Conservation (phyloP, 108 stramenopile species). For the Nannochloropsis salina region DNA sequence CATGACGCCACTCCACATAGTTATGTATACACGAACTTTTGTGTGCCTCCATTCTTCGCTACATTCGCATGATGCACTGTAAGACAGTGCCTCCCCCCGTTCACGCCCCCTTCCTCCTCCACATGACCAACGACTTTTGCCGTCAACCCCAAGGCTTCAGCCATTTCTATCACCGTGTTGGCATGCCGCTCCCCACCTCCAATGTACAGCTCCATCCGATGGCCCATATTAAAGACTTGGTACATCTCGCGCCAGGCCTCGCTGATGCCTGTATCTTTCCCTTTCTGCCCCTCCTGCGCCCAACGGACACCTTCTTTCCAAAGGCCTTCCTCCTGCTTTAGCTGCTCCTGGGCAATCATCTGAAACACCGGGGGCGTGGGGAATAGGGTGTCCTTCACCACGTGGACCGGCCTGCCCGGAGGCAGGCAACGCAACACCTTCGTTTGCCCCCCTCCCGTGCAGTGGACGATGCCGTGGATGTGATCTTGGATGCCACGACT, state of each 20-base stretch:
- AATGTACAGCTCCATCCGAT: slow-evolving; percentile 32
- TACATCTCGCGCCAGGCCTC: slow-evolving; percentile 30
- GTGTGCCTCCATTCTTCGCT: neutral
- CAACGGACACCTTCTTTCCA: neutral
- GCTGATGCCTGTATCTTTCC: slow-evolving; percentile 4
- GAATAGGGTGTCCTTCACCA: slow-evolving; percentile 28
- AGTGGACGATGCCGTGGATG: slow-evolving; percentile 26
- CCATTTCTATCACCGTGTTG: slow-evolving; percentile 23
- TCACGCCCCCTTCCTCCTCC: slow-evolving; percentile 22
- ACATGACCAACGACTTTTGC: slow-evolving; percentile 33
- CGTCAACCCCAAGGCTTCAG: slow-evolving; percentile 21
- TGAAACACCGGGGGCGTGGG: neutral
- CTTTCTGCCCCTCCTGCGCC: slow-evolving; percentile 4
- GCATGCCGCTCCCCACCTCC: slow-evolving; percentile 14
- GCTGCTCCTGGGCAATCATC: neutral
- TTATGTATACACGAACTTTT: slow-evolving; percentile 2
- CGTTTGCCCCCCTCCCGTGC: slow-evolving; percentile 30
- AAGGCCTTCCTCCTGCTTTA: neutral
- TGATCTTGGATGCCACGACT: neutral
- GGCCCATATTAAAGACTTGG: slow-evolving; percentile 36
- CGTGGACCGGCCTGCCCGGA: slow-evolving; percentile 13
- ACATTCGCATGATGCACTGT: neutral
- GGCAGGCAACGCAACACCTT: slow-evolving; percentile 27
- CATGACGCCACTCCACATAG: too few species aligned
- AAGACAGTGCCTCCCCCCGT: neutral